Conservation (phyloP, 352 stramenopile species). For the Phytophthora sp. region DNA sequence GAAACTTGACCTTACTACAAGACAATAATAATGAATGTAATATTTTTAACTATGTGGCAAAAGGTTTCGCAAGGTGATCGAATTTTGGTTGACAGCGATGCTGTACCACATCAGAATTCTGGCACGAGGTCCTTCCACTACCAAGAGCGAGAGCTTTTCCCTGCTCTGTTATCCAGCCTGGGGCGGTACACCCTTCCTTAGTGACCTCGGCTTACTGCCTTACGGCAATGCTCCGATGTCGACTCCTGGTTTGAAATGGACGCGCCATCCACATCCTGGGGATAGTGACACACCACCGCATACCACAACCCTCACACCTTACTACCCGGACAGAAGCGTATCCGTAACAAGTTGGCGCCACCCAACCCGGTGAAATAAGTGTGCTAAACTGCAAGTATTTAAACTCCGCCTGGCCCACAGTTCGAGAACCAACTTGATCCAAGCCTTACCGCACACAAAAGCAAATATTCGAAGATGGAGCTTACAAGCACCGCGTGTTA, state of each 20-base stretch:
- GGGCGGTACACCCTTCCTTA: constrained; percentile 58
- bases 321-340: constrained; percentile 53
- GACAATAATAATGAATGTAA: no score
- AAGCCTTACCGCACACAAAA: no score
- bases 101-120: constrained; percentile 45
- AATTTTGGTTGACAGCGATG: constrained; percentile 32
- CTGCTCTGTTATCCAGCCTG: constrained; percentile 65
- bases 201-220: constrained; percentile 43
- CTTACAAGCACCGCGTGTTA: no score
- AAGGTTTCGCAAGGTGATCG: constrained; percentile 34
- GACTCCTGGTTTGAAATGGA: constrained; percentile 62
- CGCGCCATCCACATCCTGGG: constrained; percentile 49
- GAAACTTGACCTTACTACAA: no score
- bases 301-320: constrained; percentile 38
- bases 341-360: constrained; percentile 54
- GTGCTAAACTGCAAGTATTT: not conserved
- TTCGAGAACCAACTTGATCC: not conserved
- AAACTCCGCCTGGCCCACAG: not conserved
- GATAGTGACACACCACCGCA: constrained; percentile 36
- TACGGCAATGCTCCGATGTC: constrained; percentile 48
- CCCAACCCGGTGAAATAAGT: constrained; percentile 38
- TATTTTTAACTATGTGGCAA: no score
- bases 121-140: constrained; percentile 61
- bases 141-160: constrained; percentile 62
- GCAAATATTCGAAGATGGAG: no score